Base-by-base conservation (phyloP, 2,329 filamentous ascomycete genomes). In the Talaromyces sp. region DNA sequence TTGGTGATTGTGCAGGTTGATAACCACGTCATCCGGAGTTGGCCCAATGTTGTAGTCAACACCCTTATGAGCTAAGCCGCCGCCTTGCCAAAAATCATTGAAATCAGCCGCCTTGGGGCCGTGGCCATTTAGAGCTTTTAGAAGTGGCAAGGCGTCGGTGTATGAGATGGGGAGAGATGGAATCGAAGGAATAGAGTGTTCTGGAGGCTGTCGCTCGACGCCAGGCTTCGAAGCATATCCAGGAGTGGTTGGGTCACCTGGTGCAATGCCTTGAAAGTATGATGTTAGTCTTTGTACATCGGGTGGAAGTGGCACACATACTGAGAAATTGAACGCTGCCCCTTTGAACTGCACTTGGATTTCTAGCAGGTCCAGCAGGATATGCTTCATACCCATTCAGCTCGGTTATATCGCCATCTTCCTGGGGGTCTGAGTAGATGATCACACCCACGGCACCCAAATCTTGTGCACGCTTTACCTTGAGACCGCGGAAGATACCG, bases 161-260 rank as follows among this genome's bases (percentile, higher is more conserved):
- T 96, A 97, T 0, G 94, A 97, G 60, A 98, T 91, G 3, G 94
- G 94, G 1, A 97, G 81, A 0, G 94, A 98, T 0, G 95, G 94
- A 62, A 98, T 98, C 3, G 86, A 88, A 0, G 95, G 91, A 37
- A 90, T 95, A 7, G 86, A 85, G 33, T 85, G 82, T 22, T 92
- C 83, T 0, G 89, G 87, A 8, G 92, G 87, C 65, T 87, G 83
- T 27, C 94, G 89, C 41, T 92, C 91, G 27, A 84, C 90, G n/a
- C 90, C 94, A 5, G 93, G 94, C 76, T 94, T 94, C 0, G 93
- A 97, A 8, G 94, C 91, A 73, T 97, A 97, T 11, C 95, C 95
- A 19, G 93, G 92, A 0, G 95, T 98, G 0, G 95, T 96, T 58
- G 94, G 94, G 73, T 98, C 87, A 62, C 87, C 87, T 22, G 87